These are phyloP conservation scores for Talaromyces ruber DNA, from an alignment of 495 filamentous ascomycete species.

Conservation along the genomic window DNA sequence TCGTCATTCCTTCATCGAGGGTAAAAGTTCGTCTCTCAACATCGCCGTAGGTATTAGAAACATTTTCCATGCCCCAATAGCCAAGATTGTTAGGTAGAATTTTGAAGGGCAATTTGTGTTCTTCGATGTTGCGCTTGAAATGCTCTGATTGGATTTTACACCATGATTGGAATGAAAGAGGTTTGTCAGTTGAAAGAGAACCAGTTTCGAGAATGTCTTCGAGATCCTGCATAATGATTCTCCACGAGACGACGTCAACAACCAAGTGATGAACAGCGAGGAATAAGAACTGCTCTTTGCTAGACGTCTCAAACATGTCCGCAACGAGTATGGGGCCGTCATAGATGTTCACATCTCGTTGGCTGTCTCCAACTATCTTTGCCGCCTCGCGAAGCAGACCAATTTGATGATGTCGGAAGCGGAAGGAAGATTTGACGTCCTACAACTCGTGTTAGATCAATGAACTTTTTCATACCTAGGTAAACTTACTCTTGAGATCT, in stretches of 20 bases:
- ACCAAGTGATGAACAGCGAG: slow-evolving; percentile 60
- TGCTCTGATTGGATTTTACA: slow-evolving; percentile 37
- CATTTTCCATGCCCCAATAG: slow-evolving; percentile 47
- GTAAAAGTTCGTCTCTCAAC: slow-evolving; percentile 33
- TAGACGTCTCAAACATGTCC: slow-evolving; percentile 43
- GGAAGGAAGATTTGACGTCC: slow-evolving; percentile 34
- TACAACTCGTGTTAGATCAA: slow-evolving; percentile 15
- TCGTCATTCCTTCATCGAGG: slow-evolving; percentile 34
- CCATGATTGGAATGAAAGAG: slow-evolving; percentile 60
- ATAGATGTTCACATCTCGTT: slow-evolving; percentile 29
- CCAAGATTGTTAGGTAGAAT: slow-evolving; percentile 22
- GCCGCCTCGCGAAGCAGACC: slow-evolving; percentile 22
- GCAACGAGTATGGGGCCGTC: slow-evolving; percentile 35
- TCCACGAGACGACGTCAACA: slow-evolving; percentile 65
- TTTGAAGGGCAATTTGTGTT: slow-evolving; percentile 23
- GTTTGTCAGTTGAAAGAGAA: slow-evolving; percentile 25
- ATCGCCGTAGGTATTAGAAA: slow-evolving; percentile 40
- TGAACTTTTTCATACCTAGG: neutral
- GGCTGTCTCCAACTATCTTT: slow-evolving; percentile 26
- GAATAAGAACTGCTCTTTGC: slow-evolving; percentile 50
- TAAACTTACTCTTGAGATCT: slow-evolving; percentile 22
- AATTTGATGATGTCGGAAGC: slow-evolving; percentile 25
- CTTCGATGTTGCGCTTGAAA: slow-evolving; percentile 14
- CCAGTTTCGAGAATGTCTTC: slow-evolving; percentile 48
- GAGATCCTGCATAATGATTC: slow-evolving; percentile 57